phyloP scores from a whole-genome alignment of 306 rosid genomes.

The peach (Prunus persica) region DNA sequence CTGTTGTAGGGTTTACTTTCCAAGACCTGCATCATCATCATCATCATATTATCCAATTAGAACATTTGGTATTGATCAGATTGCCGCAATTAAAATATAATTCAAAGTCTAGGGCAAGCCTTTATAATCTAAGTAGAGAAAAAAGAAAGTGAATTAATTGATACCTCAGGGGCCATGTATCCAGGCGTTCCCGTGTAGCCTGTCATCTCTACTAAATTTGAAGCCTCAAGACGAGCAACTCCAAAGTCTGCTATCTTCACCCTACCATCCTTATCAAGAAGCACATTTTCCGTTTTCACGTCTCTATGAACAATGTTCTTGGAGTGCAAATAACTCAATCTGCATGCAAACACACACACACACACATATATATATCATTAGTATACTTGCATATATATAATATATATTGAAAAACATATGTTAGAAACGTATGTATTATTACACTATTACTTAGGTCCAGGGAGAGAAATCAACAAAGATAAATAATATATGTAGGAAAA shows the following conservation, averaged over 20 bases:
- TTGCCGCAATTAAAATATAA: too few species aligned
- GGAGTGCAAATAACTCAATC: slow-evolving; percentile 5
- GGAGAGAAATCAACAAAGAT: too few species aligned
- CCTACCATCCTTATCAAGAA: not conserved
- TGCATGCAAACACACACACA: not conserved
- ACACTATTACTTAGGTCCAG: too few species aligned
- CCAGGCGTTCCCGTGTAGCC: slow-evolving; percentile 12
- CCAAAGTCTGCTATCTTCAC: slow-evolving; percentile 12
- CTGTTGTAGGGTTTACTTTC: slow-evolving; percentile 5
- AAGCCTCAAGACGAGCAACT: slow-evolving; percentile 8
- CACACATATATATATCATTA: not conserved
- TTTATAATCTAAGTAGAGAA: too few species aligned
- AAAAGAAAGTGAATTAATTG: too few species aligned
- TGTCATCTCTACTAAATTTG: slow-evolving; percentile 5
- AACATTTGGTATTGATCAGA: not conserved
- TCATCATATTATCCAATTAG: not conserved
- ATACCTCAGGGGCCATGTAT: slow-evolving; percentile 17
- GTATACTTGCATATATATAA: not conserved
- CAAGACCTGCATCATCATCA: slow-evolving; percentile 7
- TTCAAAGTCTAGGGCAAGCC: too few species aligned
- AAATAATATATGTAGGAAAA: not conserved
- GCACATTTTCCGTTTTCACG: slow-evolving; percentile 8
- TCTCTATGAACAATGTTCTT: slow-evolving; percentile 14
- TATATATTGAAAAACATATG: too few species aligned
- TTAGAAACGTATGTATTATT: too few species aligned